Percentiles rank a stretch among this genome's conserved stretches.
phyloP scores from a whole-genome alignment of 2,329 filamentous ascomycete species.

The Cytospora mali region DNA sequence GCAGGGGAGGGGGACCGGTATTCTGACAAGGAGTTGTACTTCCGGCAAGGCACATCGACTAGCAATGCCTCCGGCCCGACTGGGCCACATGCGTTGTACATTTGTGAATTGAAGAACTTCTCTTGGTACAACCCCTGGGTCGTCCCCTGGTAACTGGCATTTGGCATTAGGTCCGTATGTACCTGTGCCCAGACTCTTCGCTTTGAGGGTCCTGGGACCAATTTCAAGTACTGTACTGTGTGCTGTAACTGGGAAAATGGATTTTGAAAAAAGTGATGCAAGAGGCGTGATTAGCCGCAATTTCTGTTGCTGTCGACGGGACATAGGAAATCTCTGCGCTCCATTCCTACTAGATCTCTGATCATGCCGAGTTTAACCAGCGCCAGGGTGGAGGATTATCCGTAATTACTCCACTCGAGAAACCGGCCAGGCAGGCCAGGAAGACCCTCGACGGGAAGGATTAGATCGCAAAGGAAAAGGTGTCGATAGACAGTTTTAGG shows the following conservation, averaged over 20 bases:
- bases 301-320: constrained; percentile 8
- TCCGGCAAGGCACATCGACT: constrained; percentile 6
- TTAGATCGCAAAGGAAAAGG: background rate
- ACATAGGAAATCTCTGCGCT: background rate
- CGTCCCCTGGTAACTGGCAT: constrained; percentile 9
- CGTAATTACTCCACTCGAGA: background rate
- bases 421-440: too few species aligned
- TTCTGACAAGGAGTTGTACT: constrained; percentile 13
- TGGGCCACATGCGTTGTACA: constrained; percentile 15
- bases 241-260: background rate
- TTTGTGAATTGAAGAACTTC: constrained; percentile 1
- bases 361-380: background rate
- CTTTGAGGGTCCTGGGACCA: constrained; percentile 6
- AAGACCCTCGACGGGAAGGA: background rate
- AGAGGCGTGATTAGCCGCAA: constrained; percentile 13
- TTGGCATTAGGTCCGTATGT: constrained; percentile 19
- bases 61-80: constrained; percentile 19
- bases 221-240: constrained; percentile 4
- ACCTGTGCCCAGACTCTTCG: constrained; percentile 1
- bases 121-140: constrained; percentile 2
- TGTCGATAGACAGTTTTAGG: background rate
- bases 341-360: background rate
- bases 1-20: background rate
- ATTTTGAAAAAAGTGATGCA: constrained; percentile 5
- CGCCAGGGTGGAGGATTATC: background rate